Evolutionary conservation across 345 rosid genomes (phyloP), one percentile per base, ranked within the genome.

Genomic region (Aquilaria sinensis): DNA sequence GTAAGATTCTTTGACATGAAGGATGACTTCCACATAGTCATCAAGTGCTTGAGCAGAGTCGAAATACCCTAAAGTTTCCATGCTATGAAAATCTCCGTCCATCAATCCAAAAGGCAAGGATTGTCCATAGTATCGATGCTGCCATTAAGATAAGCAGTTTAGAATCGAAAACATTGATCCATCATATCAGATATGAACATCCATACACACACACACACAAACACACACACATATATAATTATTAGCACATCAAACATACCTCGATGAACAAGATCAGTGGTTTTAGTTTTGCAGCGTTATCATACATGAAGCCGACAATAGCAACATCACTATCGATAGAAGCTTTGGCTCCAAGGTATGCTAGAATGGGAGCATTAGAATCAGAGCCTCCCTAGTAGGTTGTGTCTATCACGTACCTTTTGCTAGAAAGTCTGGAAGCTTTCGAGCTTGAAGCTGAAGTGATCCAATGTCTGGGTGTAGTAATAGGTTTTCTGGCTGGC

Each of bases 381-480:
- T 67, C 60, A 1, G 75, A 47, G 2, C 77, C 80, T 12, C 85
- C 81, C 85, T 82, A 81, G 31, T 73, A 15, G 63, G 67, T 76
- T 60, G 65, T 61, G 61, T 57, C 78, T 45, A 81, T 60, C 1
- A 78, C 33, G 43, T 78, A 78, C 51, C 71, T 65, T 57, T 78
- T 23, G 86, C 45, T 31, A 70, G 51, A 81, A 81, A 10, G 67
- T 72, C 9, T 49, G 7, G 50, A 64, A 72, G 62, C 86, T 78
- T 56, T 81, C 72, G 9, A 81, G 81, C 30, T 51, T 70, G 37
- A 71, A 81, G 58, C 67, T 78, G 71, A 81, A 81, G 69, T 79
- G 86, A 62, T 82, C 86, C 1, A 82, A 72, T 14, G 86, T 74
- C 60, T 79, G 83, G 6, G 60, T 55, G 74, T 74, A 82, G n/a